These are phyloP conservation scores for Melaleuca quinquenervia DNA, from an alignment of 345 rosid species.

Conservation along the genomic window DNA sequence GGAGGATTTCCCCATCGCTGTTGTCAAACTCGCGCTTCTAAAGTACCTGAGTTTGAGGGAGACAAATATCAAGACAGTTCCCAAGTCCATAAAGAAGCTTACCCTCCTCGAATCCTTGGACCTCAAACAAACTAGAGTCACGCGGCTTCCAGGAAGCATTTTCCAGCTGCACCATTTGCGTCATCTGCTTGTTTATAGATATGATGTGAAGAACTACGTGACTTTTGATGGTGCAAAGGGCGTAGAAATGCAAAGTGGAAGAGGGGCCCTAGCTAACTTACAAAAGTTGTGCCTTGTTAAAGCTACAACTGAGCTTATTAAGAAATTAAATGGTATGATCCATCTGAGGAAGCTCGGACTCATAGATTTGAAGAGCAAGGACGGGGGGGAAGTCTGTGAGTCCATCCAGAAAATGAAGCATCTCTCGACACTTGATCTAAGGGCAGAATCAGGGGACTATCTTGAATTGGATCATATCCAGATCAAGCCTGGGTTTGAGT, in stretches of 20 bases:
- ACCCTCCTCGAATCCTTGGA: conserved; percentile 1
- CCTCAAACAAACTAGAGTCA: neutral
- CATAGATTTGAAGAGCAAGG: neutral
- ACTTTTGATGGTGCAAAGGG: neutral
- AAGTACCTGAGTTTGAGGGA: conserved; percentile 1
- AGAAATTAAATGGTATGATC: neutral
- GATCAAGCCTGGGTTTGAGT: neutral
- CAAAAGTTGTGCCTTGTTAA: conserved; percentile 3
- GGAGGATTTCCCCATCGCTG: neutral
- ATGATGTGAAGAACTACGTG: neutral
- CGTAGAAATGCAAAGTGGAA: neutral
- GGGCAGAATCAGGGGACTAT: neutral
- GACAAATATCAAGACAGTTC: neutral
- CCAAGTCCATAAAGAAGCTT: neutral
- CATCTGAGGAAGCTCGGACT: conserved; percentile 1
- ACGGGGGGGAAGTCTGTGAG: neutral
- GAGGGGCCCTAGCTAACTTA: neutral
- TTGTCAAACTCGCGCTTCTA: neutral
- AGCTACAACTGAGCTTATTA: neutral
- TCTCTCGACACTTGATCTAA: neutral
- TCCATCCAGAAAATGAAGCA: neutral
- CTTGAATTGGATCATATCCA: conserved; percentile 2
- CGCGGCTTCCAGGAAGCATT: neutral
- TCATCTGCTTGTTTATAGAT: conserved; percentile 2
- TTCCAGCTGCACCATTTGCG: neutral